phyloP scores from a whole-genome alignment of 2,329 filamentous ascomycete genomes.

The Microdochium paspali region DNA sequence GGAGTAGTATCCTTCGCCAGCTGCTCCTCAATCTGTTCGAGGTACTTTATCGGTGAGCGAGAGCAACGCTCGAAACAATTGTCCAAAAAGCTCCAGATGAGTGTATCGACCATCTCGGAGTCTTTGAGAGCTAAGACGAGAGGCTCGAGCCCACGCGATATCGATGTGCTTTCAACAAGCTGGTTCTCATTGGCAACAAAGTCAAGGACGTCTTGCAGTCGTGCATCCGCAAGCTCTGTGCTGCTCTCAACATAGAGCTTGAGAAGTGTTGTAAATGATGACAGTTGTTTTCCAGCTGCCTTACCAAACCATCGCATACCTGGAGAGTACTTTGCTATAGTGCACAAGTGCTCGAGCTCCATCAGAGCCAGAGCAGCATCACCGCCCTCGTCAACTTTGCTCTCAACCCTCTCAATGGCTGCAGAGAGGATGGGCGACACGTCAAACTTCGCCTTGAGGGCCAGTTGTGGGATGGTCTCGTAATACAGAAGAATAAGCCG shows the following conservation, averaged over 20 bases:
- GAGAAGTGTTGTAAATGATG: slow-evolving; percentile 64
- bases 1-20: slow-evolving; percentile 14
- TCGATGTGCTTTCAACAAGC: slow-evolving; percentile 43
- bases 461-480: slow-evolving; percentile 67
- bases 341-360: slow-evolving; percentile 73
- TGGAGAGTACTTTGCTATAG: slow-evolving; percentile 70
- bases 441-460: slow-evolving; percentile 79
- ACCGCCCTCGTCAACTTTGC: slow-evolving; percentile 37
- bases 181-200: slow-evolving; percentile 57
- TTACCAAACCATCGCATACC: slow-evolving; percentile 89
- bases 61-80: slow-evolving; percentile 72
- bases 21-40: slow-evolving; percentile 50
- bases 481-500: slow-evolving; percentile 79
- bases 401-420: slow-evolving; percentile 53
- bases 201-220: slow-evolving; percentile 45
- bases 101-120: slow-evolving; percentile 14
- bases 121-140: slow-evolving; percentile 31
- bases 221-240: slow-evolving; percentile 35
- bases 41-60: slow-evolving; percentile 71
- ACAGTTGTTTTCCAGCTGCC: slow-evolving; percentile 50
- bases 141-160: slow-evolving; percentile 32
- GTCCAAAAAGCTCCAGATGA: slow-evolving; percentile 65
- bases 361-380: slow-evolving; percentile 51
- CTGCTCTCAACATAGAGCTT: slow-evolving; percentile 44
- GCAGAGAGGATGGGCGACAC: slow-evolving; percentile 68